Percentiles rank a stretch among this genome's conserved stretches.
Evolutionary conservation across 805 yeast genomes (phyloP).

Genomic region (Diddensiella santjacobensis): DNA sequence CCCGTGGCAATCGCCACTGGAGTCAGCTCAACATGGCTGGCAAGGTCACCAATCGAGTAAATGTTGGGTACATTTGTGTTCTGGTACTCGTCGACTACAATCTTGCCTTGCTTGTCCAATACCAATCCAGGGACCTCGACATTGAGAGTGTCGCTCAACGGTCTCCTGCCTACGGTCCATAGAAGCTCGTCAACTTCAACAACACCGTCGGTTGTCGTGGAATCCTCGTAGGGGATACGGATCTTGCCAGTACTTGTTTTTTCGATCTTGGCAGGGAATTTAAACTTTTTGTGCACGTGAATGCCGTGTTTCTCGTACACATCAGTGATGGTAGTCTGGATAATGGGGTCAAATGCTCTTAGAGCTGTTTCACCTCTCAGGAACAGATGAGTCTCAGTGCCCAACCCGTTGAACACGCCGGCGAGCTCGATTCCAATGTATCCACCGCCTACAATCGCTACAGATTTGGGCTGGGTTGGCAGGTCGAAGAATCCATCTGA

Average conservation of each 20-base stretch:
- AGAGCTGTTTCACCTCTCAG: conserved; percentile 90
- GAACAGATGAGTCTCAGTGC: conserved; percentile 78
- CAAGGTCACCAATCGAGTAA: conserved; percentile 90
- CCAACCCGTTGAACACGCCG: conserved; percentile 88
- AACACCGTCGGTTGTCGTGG: conserved; percentile 34
- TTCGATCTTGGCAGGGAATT: conserved; percentile 40
- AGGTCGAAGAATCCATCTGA: conserved; percentile 90
- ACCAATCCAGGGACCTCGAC: conserved; percentile 73
- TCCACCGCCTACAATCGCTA: conserved; percentile 96
- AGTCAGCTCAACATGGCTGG: conserved; percentile 77
- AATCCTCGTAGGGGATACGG: conserved; percentile 42
- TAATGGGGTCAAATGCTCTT: conserved; percentile 79
- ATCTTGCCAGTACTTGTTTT: conserved; percentile 44
- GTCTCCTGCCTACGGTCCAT: conserved; percentile 93
- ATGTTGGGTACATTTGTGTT: conserved; percentile 67
- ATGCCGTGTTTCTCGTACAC: conserved; percentile 79
- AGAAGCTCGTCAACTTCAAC: conserved; percentile 74
- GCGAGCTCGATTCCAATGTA: conserved; percentile 95
- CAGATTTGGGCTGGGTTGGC: conserved; percentile 80
- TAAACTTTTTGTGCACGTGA: conserved; percentile 66
- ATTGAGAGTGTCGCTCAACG: conserved; percentile 63
- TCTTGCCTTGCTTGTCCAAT: conserved; percentile 54
- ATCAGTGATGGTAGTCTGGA: conserved; percentile 76
- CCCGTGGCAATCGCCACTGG: conserved; percentile 99
- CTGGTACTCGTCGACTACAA: conserved; percentile 85